phyloP scores from a whole-genome alignment of 2,329 filamentous ascomycete species.

The Colletotrichum sp. region DNA sequence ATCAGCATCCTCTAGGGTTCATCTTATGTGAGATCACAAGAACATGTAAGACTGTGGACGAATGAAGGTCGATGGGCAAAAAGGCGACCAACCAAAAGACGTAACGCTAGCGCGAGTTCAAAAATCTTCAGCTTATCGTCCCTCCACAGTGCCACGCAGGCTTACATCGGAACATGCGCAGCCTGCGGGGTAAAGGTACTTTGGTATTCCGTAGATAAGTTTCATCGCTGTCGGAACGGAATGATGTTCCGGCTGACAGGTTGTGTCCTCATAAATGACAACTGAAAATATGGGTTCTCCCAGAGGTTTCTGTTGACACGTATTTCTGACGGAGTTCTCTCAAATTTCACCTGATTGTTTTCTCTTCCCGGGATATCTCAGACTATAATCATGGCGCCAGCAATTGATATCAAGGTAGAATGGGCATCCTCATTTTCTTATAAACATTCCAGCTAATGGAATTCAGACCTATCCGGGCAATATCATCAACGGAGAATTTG shows the following conservation, averaged over 20 bases:
- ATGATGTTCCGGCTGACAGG: neutral
- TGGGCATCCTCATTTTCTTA: rapidly evolving
- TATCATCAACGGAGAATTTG: slow-evolving; percentile 26
- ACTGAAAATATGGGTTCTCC: neutral
- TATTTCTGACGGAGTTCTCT: neutral
- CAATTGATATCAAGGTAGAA: neutral
- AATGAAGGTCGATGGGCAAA: neutral
- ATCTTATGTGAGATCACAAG: neutral
- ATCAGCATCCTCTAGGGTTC: neutral
- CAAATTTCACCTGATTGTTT: neutral
- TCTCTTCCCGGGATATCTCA: neutral
- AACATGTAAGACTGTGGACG: neutral
- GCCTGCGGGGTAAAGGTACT: neutral
- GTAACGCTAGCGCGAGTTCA: neutral
- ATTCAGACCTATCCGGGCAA: slow-evolving; percentile 18
- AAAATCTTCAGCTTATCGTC: neutral
- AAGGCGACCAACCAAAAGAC: neutral
- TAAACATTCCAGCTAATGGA: neutral
- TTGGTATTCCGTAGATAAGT: neutral
- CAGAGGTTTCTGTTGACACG: neutral
- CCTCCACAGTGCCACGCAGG: neutral
- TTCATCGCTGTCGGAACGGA: neutral
- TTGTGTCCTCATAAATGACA: neutral
- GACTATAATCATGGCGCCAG: neutral
- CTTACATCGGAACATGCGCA: neutral